phyloP scores from a whole-genome alignment of 169 alveolate species.

The Plasmodium chabaudi region DNA sequence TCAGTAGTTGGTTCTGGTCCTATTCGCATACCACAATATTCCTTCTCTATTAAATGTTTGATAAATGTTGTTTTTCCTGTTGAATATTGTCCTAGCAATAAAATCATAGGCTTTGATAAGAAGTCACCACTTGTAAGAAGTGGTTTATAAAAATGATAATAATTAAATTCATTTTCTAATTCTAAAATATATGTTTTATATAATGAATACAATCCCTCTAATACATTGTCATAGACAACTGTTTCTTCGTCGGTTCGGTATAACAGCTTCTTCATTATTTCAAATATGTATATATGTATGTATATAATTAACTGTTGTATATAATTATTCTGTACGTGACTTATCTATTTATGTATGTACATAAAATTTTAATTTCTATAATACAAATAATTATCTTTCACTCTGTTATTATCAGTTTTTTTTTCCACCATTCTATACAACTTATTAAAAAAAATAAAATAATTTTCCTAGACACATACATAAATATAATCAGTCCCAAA shows the following conservation, averaged over 20 bases:
- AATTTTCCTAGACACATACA: too few species aligned
- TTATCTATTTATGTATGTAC: too few species aligned
- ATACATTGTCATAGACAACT: conserved; percentile 64
- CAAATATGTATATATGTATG: background rate
- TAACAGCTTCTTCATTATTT: conserved; percentile 42
- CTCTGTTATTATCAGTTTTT: too few species aligned
- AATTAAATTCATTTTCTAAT: conserved; percentile 72
- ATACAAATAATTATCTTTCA: too few species aligned
- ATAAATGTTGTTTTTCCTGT: conserved; percentile 87
- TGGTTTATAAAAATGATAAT: conserved; percentile 81
- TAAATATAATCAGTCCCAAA: too few species aligned
- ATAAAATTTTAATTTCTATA: too few species aligned
- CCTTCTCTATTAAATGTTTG: conserved; percentile 81
- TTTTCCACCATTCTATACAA: too few species aligned
- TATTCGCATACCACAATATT: conserved; percentile 84
- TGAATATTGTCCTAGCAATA: conserved; percentile 84
- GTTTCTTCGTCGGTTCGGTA: conserved; percentile 59
- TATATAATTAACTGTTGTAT: background rate
- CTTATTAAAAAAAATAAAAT: too few species aligned
- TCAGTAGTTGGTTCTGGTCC: conserved; percentile 92
- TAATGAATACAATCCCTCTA: conserved; percentile 60
- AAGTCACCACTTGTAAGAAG: conserved; percentile 83
- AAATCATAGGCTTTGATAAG: conserved; percentile 84
- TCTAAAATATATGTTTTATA: conserved; percentile 77
- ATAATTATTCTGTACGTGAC: background rate